Conservation (phyloP, 345 rosid genomes). For the Pistacia atlantica region DNA sequence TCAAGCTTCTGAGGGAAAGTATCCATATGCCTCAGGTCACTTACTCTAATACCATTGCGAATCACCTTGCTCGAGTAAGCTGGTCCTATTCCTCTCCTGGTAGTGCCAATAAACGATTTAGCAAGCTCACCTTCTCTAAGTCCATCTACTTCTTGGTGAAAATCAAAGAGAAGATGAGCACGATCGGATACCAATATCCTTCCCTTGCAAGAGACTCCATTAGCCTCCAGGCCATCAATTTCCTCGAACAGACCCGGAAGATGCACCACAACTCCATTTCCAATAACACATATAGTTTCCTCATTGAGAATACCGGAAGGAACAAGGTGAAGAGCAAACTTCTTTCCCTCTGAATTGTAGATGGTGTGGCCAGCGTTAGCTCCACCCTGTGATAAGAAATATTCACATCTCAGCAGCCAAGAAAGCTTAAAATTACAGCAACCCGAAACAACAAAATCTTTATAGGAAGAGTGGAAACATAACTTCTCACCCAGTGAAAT, state of each 20-base stretch:
- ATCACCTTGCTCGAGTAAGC: conserved; percentile 81
- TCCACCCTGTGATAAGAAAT: conserved; percentile 66
- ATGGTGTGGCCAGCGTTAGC: conserved; percentile 99
- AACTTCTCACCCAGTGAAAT: neutral
- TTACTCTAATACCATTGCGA: conserved; percentile 87
- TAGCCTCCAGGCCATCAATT: conserved; percentile 82
- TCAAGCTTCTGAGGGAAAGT: conserved; percentile 91
- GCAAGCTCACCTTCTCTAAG: conserved; percentile 90
- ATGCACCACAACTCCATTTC: conserved; percentile 95
- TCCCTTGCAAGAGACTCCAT: conserved; percentile 81
- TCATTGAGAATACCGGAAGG: conserved; percentile 92
- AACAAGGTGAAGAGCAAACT: conserved; percentile 95
- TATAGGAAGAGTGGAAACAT: neutral
- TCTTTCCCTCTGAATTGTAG: conserved; percentile 88
- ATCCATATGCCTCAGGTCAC: conserved; percentile 95
- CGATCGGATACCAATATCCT: conserved; percentile 94
- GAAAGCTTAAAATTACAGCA: neutral
- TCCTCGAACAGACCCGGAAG: conserved; percentile 85
- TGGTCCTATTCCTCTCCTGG: conserved; percentile 96
- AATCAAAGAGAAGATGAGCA: conserved; percentile 88
- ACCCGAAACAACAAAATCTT: neutral
- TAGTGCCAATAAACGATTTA: conserved; percentile 89
- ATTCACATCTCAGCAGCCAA: too few species aligned
- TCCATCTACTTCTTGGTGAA: conserved; percentile 89
- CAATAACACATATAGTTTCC: conserved; percentile 86